Percentiles rank a stretch among this genome's conserved stretches.
Conservation (phyloP, 2,329 filamentous ascomycete species). For the Fusarium sororula region DNA sequence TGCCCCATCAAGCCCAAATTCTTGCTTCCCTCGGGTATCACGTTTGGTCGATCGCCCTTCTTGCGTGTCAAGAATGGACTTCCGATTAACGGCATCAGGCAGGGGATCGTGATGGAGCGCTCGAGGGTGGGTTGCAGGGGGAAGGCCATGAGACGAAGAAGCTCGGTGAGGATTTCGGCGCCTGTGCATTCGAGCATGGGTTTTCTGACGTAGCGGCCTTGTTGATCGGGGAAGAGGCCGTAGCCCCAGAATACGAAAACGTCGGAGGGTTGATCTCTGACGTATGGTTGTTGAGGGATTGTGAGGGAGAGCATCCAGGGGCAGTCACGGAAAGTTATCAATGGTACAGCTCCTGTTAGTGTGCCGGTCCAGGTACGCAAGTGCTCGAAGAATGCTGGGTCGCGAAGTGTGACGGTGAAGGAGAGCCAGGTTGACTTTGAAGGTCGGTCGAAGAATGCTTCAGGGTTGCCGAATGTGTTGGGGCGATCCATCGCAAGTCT, state of each 20-base stretch:
- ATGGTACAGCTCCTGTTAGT: conserved; percentile 31
- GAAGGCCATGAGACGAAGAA: conserved; percentile 38
- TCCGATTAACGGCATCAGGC: conserved; percentile 40
- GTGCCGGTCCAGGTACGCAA: conserved; percentile 39
- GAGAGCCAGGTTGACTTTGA: conserved; percentile 43
- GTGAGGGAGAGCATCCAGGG: conserved; percentile 42
- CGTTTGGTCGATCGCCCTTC: conserved; percentile 39
- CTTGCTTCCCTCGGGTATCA: conserved; percentile 37
- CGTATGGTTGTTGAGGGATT: conserved; percentile 35
- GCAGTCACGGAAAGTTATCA: conserved; percentile 41
- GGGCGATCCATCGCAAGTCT: conserved; percentile 33
- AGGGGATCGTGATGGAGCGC: conserved; percentile 35
- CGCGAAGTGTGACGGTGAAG: conserved; percentile 37
- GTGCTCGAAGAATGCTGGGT: conserved; percentile 35
- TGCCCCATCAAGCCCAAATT: conserved; percentile 42
- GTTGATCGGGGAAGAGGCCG: conserved; percentile 40
- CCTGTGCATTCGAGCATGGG: conserved; percentile 42
- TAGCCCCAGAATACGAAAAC: conserved; percentile 43
- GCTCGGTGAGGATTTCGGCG: conserved; percentile 38
- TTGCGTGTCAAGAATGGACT: conserved; percentile 40
- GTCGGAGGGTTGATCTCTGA: conserved; percentile 36
- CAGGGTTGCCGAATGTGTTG: conserved; percentile 37
- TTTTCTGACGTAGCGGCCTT: conserved; percentile 36
- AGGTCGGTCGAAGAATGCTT: conserved; percentile 41
- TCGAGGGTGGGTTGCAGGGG: conserved; percentile 37